These are phyloP conservation scores for Penstemon barbatus DNA, from an alignment of 257 asterid species.

Conservation along the genomic window DNA sequence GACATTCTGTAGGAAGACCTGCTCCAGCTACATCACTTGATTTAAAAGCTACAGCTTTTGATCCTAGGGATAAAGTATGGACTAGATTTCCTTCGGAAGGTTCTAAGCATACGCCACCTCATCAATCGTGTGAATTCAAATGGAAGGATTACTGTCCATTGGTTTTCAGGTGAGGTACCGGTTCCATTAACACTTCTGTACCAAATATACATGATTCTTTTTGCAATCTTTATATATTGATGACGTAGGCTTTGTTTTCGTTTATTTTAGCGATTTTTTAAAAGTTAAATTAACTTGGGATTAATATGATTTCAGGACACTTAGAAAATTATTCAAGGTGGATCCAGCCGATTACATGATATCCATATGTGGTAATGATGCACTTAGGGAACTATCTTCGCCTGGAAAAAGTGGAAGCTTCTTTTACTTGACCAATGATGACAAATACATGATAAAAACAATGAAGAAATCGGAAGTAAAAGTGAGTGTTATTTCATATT, in stretches of 20 bases:
- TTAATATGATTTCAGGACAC: constrained; percentile 54
- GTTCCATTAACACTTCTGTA: background rate
- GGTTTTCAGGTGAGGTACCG: constrained; percentile 79
- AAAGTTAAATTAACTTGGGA: background rate
- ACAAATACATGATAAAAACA: constrained; percentile 93
- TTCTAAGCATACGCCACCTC: constrained; percentile 91
- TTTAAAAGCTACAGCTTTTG: constrained; percentile 64
- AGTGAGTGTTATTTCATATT: constrained; percentile 54
- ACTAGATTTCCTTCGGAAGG: constrained; percentile 84
- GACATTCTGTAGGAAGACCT: constrained; percentile 90
- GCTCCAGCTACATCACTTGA: constrained; percentile 70
- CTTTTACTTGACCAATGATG: constrained; percentile 86
- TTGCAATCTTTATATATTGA: too few species aligned
- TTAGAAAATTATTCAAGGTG: constrained; percentile 80
- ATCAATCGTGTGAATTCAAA: constrained; percentile 81
- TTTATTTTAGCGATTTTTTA: background rate
- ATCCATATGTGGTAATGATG: constrained; percentile 88
- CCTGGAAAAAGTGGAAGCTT: constrained; percentile 98
- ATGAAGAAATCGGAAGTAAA: constrained; percentile 92
- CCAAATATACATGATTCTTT: background rate
- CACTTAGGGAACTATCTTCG: constrained; percentile 94
- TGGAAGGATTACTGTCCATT: constrained; percentile 95
- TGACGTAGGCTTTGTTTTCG: background rate
- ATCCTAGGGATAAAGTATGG: constrained; percentile 77
- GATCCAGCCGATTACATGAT: constrained; percentile 97